Evolutionary conservation across 2,329 filamentous ascomycete genomes (phyloP).

Genomic region (Sarocladiaceae sp.): DNA sequence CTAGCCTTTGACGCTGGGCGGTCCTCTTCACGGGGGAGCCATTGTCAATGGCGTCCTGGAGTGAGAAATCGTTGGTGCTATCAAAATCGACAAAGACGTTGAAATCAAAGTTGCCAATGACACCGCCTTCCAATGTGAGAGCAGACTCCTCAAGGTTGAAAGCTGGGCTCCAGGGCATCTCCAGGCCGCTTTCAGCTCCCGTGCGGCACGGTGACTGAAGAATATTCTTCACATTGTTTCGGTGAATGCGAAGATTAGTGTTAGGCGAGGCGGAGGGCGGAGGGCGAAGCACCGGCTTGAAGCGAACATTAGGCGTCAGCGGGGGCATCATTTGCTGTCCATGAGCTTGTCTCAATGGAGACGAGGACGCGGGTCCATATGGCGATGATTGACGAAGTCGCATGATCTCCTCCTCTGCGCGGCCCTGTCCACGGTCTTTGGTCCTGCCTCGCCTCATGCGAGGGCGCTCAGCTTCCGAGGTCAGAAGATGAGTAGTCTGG

Average conservation of each 20-base stretch:
- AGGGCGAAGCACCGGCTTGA: constrained; percentile 51
- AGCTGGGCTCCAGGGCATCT: constrained; percentile 58
- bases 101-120: constrained; percentile 46
- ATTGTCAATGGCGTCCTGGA: constrained; percentile 41
- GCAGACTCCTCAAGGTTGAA: constrained; percentile 55
- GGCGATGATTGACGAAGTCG: constrained; percentile 88
- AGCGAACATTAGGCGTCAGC: constrained; percentile 76
- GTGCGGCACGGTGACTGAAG: constrained; percentile 66
- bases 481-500: constrained; percentile 57
- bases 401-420: constrained; percentile 88
- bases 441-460: constrained; percentile 73
- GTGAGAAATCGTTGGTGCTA: constrained; percentile 21
- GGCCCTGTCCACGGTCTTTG: constrained; percentile 6
- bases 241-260: constrained; percentile 84
- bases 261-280: constrained; percentile 84
- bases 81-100: constrained; percentile 52
- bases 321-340: constrained; percentile 64
- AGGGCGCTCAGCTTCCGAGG: constrained; percentile 74
- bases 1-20: constrained; percentile 51
- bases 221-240: constrained; percentile 73
- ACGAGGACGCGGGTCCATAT: constrained; percentile 62
- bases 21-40: constrained; percentile 64
- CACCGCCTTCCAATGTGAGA: constrained; percentile 43
- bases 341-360: constrained; percentile 53
- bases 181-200: constrained; percentile 39